Evolutionary conservation across 495 filamentous ascomycete species (phyloP), one percentile per base, ranked within the genome.

Genomic region (Penicillium odoratum): DNA sequence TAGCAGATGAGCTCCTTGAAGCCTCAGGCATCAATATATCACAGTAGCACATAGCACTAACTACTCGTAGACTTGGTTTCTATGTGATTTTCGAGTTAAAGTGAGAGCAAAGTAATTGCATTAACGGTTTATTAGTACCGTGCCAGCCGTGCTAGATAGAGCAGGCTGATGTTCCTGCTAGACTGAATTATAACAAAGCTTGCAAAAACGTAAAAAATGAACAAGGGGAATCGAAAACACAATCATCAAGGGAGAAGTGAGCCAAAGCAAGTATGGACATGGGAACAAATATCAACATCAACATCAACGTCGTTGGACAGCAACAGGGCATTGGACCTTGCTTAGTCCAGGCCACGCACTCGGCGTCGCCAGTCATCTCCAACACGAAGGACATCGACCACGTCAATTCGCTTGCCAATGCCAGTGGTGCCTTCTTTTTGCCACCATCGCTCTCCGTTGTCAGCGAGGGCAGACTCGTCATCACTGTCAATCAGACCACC

Each of bases 401-500:
- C 85, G 40, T 95, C 88, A 26, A 97, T 85, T 2, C 89, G 90
- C 69, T 93, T 87, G 3, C 92, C 92, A 46, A 92, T 77, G 10
- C 93, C 92, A 21, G 93, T 93, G 34, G 86, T 83, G 30, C 89
- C 87, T 64, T 89, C 85, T 49, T 82, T 80, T 64, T 93, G 84
- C 90, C 91, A 97, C 93, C 93, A 97, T 49, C 79, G 80, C 51
- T 84, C 82, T 29, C 68, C 65, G 53, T 82, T 80, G 30, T 83
- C 81, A 30, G 79, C 78, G 51, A 84, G 81, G 1, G 78, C 69
- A 0, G 74, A 78, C 68, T 97, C 92, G 33, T 92, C 92, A 56
- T 96, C 92, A 57, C 91, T 96, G 69, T 97, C 93, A 1, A 92
- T 90, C 38, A 97, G 79, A 1, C 91, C 92, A 26, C 91, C 91